Evolutionary conservation across 345 rosid species (phyloP), one percentile per base, ranked within the genome.

Genomic region (Excoecaria cochinchinensis): DNA sequence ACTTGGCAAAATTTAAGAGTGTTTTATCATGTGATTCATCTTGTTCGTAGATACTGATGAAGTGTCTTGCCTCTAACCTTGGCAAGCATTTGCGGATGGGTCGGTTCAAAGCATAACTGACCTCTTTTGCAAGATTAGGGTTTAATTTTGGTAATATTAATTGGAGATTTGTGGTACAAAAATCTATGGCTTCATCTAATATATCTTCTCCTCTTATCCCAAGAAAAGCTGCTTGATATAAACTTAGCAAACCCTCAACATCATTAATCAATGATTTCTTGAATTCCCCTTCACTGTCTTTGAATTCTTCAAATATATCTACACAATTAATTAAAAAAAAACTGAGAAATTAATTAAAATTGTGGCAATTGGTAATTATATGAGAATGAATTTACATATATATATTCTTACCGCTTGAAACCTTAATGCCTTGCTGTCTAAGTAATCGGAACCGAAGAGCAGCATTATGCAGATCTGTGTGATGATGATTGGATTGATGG

Each of bases 181-280:
- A 71, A 56, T 14, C 65, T 38, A 74, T 8, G 6, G 73, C 74
- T 67, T 76, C 73, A 8, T 74, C 78, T 5, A 77, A 14, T 15
- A 65, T 24, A 11, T 74, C 64, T 4, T 81, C 78, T 38, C 74
- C 75, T 25, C 52, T 57, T 4, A 69, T 47, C 1, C 72, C 38
- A 2, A 68, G 53, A 62, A 77, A 74, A 22, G 77, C 56, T 0
- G 80, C 80, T 65, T 81, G 80, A 16, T 81, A 42, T 40, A 78
- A 62, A 69, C 77, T 74, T 8, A 61, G 25, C 60, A 79, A 58
- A 21, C 71, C 82, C 15, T 4, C 7, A 9, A 70, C 75, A 24
- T 79, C 78, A 44, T 50, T 2, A 0, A 0, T 56, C 24, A 79
- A 47, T 16, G 44, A 44, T 15, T 47, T 19, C 36, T 46, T 74